Base-by-base conservation (phyloP, 345 rosid species). In the Gossypium turneri region DNA sequence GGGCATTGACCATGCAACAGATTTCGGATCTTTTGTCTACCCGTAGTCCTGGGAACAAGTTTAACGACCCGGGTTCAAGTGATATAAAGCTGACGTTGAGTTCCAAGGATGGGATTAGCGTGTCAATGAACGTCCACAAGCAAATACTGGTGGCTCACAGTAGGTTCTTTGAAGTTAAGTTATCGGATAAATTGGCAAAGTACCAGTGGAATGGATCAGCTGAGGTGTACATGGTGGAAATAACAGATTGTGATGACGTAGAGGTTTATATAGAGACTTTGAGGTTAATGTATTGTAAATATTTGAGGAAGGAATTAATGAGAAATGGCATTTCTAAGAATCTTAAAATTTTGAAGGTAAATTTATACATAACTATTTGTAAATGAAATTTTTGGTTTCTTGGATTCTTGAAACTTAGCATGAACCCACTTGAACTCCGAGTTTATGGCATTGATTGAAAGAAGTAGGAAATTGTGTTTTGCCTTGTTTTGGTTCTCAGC, bases 181-280 rank as follows among this genome's bases (percentile, higher is more conserved):
- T 96, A 67, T 89, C 94, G 16, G 99, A 91, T 87, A 84, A 91
- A 62, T 91, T 87, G 92, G 81, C 90, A 10, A 91, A 83, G 67
- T 91, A 88, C 80, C 94, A 90, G 83, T 77, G 83, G 24, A 73
- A 82, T 68, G 75, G 85, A 13, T 74, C 87, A 25, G 57, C 22
- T 48, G 84, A 75, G 56, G 94, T 96, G 1, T 91, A 82, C 74
- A 83, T 83, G 43, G 98, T 93, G 75, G 98, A 96, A 90, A 90
- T 96, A 79, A 90, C 97, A 2, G 99, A 93, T 77, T 96, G 99
- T 68, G 99, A 93, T 75, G 98, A 96, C 78, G 93, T 96, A 29
- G 99, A 96, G 86, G 94, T 96, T 8, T 96, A 96, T 61, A 84
- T 96, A 12, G 99, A 96, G 89, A 92, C 95, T 7, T 72, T 96